Percentiles rank a stretch among this genome's conserved stretches.
These are phyloP conservation scores for Truncatella angustata DNA, from an alignment of 2,329 filamentous ascomycete species.

Conservation along the genomic window DNA sequence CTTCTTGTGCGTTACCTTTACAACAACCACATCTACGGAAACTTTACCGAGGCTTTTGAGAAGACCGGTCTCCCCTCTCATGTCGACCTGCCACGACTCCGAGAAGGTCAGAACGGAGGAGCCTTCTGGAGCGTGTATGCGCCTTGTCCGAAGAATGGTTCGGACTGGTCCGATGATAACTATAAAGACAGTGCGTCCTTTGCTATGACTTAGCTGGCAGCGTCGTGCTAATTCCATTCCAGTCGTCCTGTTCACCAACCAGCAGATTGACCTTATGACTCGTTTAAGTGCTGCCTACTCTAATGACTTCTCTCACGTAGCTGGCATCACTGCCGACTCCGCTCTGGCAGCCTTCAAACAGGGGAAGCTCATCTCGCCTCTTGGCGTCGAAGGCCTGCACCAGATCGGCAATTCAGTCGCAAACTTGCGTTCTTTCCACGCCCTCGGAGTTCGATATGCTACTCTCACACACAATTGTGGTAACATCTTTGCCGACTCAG, in stretches of 20 bases:
- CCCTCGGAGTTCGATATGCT: constrained; percentile 79
- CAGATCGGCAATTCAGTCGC: constrained; percentile 85
- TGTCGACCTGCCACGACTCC: constrained; percentile 76
- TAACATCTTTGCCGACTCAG: constrained; percentile 85
- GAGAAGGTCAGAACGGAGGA: constrained; percentile 70
- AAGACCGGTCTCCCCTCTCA: constrained; percentile 67
- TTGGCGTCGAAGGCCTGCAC: constrained; percentile 85
- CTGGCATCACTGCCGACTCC: constrained; percentile 51
- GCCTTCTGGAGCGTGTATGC: constrained; percentile 93
- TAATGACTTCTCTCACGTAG: constrained; percentile 60
- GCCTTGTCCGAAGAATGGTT: constrained; percentile 69
- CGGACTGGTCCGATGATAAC: constrained; percentile 71
- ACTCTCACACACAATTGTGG: constrained; percentile 94
- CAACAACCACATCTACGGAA: constrained; percentile 75
- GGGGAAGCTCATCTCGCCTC: constrained; percentile 70
- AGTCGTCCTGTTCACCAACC: constrained; percentile 63
- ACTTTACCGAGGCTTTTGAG: constrained; percentile 74
- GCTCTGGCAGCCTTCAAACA: constrained; percentile 60
- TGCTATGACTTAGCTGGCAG: neutral
- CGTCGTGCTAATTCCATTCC: constrained; percentile 50
- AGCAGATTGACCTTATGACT: constrained; percentile 64
- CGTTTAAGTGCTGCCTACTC: constrained; percentile 50
- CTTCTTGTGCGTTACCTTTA: constrained; percentile 66
- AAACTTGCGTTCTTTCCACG: constrained; percentile 72
- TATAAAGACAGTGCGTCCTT: constrained; percentile 44